Conservation (phyloP, 2,329 filamentous ascomycete genomes). For the Thermochaetoides dissita region DNA sequence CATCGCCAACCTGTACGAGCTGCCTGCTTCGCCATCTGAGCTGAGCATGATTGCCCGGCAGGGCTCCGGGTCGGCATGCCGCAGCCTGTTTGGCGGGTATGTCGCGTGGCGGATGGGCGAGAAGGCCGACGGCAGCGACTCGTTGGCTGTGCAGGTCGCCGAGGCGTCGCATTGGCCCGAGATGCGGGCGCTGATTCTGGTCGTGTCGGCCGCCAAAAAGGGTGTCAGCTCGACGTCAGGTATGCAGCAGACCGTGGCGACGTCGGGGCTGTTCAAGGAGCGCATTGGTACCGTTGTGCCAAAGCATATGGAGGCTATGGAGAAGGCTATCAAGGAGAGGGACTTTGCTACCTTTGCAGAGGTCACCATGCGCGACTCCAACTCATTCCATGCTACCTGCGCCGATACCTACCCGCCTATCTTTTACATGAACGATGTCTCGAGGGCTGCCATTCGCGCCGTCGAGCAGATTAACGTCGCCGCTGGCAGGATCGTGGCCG, state of each 20-base stretch:
- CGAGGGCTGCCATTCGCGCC: constrained; percentile 68
- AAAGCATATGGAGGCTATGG: constrained; percentile 69
- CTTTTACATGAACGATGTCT: constrained; percentile 96
- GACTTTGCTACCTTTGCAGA: constrained; percentile 82
- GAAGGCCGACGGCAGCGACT: constrained; percentile 68
- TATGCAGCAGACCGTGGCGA: constrained; percentile 94
- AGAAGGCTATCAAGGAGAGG: constrained; percentile 59
- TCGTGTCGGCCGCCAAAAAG: constrained; percentile 89
- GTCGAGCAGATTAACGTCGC: constrained; percentile 78
- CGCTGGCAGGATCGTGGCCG: constrained; percentile 67
- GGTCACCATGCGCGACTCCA: constrained; percentile 92
- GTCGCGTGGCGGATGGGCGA: constrained; percentile 83
- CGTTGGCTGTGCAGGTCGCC: constrained; percentile 75
- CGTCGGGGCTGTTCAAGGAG: constrained; percentile 72
- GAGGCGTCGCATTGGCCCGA: constrained; percentile 84
- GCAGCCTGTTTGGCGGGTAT: constrained; percentile 86
- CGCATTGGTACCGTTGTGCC: constrained; percentile 68
- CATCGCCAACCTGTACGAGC: constrained; percentile 81
- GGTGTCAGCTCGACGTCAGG: constrained; percentile 82
- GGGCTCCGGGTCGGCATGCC: constrained; percentile 87
- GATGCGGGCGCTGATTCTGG: constrained; percentile 85
- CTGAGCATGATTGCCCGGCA: constrained; percentile 83
- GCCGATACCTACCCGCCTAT: constrained; percentile 93
- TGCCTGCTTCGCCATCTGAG: constrained; percentile 67
- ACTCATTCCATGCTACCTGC: constrained; percentile 91